Evolutionary conservation across 2,329 filamentous ascomycete genomes (phyloP), one percentile per base, ranked within the genome.

Genomic region (Lasiodiplodia citricola): DNA sequence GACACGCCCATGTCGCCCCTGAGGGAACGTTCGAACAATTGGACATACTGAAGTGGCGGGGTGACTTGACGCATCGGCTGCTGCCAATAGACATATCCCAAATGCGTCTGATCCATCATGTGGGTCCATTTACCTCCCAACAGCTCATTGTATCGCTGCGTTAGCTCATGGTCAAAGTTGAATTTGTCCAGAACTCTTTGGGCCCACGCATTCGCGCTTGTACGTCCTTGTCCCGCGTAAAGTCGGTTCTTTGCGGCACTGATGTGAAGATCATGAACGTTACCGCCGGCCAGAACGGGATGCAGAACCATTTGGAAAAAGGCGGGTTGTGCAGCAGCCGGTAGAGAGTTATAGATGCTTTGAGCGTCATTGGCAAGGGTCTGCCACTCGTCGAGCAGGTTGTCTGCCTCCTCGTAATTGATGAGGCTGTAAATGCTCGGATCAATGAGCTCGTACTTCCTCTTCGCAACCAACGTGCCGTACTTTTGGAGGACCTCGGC

Each of bases 1-100:
- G 87, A 82, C 55, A 93, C 81, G 25, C 89, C 88, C 67, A 92
- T 81, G 66, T 89, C 84, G 8, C 90, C 90, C 0, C 87, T 85
- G 6, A 91, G 80, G 5, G 86, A 85, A 14, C 84, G 83, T 65
- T 90, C 87, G 1, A 83, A 79, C 2, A 82, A 83, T 75, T 90
- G 87, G 1, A 90, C 87, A 71, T 87, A 90, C 5, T 84, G 80
- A 71, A 91, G 82, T 8, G 87, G 84, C 0, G 90, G 89, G 1
- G 91, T 84, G 0, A 86, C 85, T 74, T 92, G 91, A 41, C 89
- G 83, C 90, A 92, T 92, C 1, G 91, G 89, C 75, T 92, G 90
- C 78, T 92, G 90, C 90, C 79, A 81, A 70, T 79, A 80, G 14
- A 79, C 76, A 67, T 80, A 80, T 16, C 78, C 78, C n/a, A 80